These are phyloP conservation scores for Rhododendron griersonianum DNA, from an alignment of 148 eudicot species.

Conservation along the genomic window DNA sequence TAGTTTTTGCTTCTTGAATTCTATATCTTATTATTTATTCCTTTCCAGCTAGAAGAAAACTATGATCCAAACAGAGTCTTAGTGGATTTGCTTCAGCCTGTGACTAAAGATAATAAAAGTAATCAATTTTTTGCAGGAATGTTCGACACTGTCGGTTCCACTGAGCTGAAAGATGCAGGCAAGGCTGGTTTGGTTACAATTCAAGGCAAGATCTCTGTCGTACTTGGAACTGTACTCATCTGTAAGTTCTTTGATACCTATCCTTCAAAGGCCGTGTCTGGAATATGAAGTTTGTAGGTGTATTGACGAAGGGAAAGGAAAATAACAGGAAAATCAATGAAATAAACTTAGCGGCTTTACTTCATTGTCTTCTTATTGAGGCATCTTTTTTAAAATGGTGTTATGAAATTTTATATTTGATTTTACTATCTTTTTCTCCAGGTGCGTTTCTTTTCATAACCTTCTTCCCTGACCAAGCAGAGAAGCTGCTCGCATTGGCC, in stretches of 20 bases:
- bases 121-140: conserved; percentile 41
- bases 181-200: conserved; percentile 81
- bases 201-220: conserved; percentile 92
- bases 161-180: conserved; percentile 87
- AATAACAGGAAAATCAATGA: not conserved
- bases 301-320: not conserved
- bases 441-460: conserved; percentile 71
- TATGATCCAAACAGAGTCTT: conserved; percentile 1
- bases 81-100: not conserved
- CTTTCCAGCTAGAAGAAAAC: not conserved
- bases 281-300: not conserved
- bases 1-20: not conserved
- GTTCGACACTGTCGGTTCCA: conserved; percentile 78
- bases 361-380: not conserved
- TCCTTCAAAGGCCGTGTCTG: not conserved
- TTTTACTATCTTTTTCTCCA: conserved; percentile 16
- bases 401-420: not conserved
- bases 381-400: too few relatives aligned
- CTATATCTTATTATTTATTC: not conserved
- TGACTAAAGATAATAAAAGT: not conserved
- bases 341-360: not conserved
- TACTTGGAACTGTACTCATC: conserved; percentile 86
- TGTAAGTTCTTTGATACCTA: conserved; percentile 40
- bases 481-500: conserved; percentile 45
- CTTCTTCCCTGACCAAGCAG: conserved; percentile 85